Percentiles rank a stretch among this genome's conserved stretches.
phyloP scores from a whole-genome alignment of 2,329 filamentous ascomycete genomes.

The Xylariales sp. region DNA sequence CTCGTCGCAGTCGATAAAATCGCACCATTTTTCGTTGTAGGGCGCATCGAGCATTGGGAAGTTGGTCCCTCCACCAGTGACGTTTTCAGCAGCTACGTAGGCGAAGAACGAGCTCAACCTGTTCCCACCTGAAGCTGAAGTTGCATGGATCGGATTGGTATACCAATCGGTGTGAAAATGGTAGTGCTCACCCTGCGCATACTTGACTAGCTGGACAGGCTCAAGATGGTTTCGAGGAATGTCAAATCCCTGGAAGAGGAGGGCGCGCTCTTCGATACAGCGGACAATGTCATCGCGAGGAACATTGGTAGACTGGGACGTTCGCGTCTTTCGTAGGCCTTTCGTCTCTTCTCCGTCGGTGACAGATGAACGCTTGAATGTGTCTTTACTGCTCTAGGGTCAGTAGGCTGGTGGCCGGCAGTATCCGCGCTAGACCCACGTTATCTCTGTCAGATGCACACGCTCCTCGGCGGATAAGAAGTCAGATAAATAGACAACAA shows the following conservation, averaged over 20 bases:
- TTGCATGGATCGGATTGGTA: conserved; percentile 33
- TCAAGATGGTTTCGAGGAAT: conserved; percentile 34
- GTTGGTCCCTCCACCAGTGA: conserved; percentile 44
- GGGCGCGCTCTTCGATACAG: conserved; percentile 43
- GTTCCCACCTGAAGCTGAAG: conserved; percentile 37
- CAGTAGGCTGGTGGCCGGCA: too few relatives aligned
- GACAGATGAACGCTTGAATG: conserved; percentile 39
- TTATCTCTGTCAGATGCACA: conserved; percentile 28
- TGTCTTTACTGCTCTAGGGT: conserved; percentile 35
- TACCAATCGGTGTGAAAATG: conserved; percentile 50
- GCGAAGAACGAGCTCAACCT: conserved; percentile 43
- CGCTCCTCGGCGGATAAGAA: conserved; percentile 33
- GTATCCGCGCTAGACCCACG: too few relatives aligned
- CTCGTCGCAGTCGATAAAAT: conserved; percentile 43
- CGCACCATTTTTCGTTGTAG: conserved; percentile 34
- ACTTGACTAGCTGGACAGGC: conserved; percentile 44
- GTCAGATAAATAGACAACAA: conserved; percentile 34
- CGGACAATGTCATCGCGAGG: conserved; percentile 37
- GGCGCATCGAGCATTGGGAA: conserved; percentile 40
- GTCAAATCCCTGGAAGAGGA: conserved; percentile 40
- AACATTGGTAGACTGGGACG: conserved; percentile 41
- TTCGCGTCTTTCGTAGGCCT: conserved; percentile 33
- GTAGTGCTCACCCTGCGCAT: conserved; percentile 39
- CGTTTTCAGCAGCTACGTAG: conserved; percentile 37
- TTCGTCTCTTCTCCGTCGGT: conserved; percentile 29